These are phyloP conservation scores for Hanseniaspora clermontiae DNA, from an alignment of 805 yeast genomes.

Conservation along the genomic window DNA sequence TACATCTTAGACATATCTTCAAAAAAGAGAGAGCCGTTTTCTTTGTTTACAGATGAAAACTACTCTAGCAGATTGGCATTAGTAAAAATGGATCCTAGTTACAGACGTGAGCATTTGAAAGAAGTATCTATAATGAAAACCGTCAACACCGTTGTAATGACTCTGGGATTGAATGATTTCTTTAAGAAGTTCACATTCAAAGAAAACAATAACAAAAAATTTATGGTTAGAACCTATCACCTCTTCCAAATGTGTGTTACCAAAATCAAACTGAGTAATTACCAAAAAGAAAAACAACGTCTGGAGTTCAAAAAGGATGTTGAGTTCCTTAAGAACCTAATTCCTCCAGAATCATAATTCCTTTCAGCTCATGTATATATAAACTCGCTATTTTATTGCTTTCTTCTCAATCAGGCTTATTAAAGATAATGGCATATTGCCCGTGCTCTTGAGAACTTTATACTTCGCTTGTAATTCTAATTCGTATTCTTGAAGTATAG, in stretches of 20 bases:
- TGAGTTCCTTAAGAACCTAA: background rate
- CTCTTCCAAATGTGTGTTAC: background rate
- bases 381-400: background rate
- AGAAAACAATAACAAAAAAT: background rate
- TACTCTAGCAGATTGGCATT: background rate
- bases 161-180: background rate
- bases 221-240: background rate
- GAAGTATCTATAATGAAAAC: background rate
- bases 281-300: background rate
- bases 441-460: background rate
- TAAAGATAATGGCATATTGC: background rate
- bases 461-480: background rate
- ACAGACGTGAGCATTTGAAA: background rate
- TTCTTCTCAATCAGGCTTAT: background rate
- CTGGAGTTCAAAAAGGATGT: background rate
- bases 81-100: background rate
- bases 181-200: background rate
- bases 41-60: background rate
- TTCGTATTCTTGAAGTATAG: background rate
- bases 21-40: background rate
- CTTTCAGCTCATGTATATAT: background rate
- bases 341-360: background rate
- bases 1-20: background rate
- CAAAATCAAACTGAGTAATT: background rate
- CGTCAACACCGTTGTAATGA: background rate